phyloP scores from a whole-genome alignment of 768 basidiomycete species.

The Boletus insuetus region DNA sequence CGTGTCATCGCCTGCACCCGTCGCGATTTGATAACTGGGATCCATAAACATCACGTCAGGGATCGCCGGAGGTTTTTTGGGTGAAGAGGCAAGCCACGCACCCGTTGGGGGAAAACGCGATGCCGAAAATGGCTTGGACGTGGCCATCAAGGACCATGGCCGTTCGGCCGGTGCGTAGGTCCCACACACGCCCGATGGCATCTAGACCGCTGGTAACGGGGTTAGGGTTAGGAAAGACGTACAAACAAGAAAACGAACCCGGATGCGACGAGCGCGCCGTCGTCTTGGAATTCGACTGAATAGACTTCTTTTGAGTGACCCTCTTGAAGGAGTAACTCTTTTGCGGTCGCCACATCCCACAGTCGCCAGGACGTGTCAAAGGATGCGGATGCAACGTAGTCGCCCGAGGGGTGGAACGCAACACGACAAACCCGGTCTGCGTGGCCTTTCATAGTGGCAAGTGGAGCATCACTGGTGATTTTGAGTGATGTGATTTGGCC shows the following conservation, averaged over 20 bases:
- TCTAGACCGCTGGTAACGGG: constrained; percentile 73
- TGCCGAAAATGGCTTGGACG: constrained; percentile 85
- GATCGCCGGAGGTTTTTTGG: background rate
- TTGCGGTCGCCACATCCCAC: constrained; percentile 85
- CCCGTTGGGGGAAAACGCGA: constrained; percentile 96
- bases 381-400: constrained; percentile 91
- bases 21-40: constrained; percentile 91
- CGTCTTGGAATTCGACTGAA: constrained; percentile 91
- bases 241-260: constrained; percentile 57
- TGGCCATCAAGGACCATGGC: constrained; percentile 99
- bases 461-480: constrained; percentile 66
- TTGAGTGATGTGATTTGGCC: constrained; percentile 3
- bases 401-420: constrained; percentile 94
- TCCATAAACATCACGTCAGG: constrained; percentile 10
- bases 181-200: constrained; percentile 97
- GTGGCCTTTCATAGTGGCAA: constrained; percentile 88
- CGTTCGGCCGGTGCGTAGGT: constrained; percentile 89
- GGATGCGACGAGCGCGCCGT: constrained; percentile 89
- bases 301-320: constrained; percentile 98
- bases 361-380: constrained; percentile 97
- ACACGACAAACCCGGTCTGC: constrained; percentile 89
- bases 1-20: constrained; percentile 95
- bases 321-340: constrained; percentile 87
- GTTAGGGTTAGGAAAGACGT: background rate
- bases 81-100: constrained; percentile 37